Evolutionary conservation across 257 asterid species (phyloP).

Genomic region (Ophiorrhiza pumila): DNA sequence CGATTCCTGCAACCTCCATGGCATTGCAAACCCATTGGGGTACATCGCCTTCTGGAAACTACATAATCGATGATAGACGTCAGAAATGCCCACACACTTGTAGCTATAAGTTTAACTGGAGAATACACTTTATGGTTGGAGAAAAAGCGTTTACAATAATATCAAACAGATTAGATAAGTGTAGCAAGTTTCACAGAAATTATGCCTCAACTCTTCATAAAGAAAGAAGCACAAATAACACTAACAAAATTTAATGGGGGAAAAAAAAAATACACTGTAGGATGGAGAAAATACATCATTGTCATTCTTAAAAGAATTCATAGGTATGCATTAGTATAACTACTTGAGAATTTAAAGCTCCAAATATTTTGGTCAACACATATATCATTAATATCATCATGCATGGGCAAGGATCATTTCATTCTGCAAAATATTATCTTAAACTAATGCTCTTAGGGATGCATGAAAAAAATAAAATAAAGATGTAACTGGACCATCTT

Average conservation of each 20-base stretch:
- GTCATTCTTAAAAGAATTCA: too few relatives aligned
- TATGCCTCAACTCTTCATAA: too few relatives aligned
- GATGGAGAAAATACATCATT: too few relatives aligned
- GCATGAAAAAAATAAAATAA: background rate
- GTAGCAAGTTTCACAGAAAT: too few relatives aligned
- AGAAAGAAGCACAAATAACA: too few relatives aligned
- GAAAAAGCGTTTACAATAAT: too few relatives aligned
- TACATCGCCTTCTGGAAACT: slow-evolving; percentile 86
- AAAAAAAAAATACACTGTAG: too few relatives aligned
- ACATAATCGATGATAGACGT: slow-evolving; percentile 19
- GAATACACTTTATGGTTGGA: too few relatives aligned
- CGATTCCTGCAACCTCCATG: slow-evolving; percentile 96
- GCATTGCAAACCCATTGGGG: slow-evolving; percentile 98
- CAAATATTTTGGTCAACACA: background rate
- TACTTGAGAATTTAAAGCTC: too few relatives aligned
- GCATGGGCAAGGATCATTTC: background rate
- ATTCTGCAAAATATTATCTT: background rate
- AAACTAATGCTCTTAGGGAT: background rate
- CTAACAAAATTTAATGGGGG: too few relatives aligned
- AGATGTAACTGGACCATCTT: background rate
- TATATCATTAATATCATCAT: background rate
- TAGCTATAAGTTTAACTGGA: background rate
- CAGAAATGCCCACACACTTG: background rate
- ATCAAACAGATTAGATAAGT: too few relatives aligned
- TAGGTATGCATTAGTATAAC: too few relatives aligned